Conservation (phyloP, 768 basidiomycete species). For the Fomitopsis pulvina region DNA sequence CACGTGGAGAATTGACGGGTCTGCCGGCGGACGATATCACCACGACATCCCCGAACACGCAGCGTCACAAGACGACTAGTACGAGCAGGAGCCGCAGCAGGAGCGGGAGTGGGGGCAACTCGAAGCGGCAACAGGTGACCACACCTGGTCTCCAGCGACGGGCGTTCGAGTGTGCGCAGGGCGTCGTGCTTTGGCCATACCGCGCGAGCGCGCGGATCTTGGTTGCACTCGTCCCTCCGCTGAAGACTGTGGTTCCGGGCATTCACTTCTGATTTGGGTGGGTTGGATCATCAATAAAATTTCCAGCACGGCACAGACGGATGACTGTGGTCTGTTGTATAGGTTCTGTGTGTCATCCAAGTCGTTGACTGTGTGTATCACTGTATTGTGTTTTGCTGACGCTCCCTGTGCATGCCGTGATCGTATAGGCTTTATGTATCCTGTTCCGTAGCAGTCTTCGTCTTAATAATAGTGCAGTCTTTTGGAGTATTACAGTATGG, state of each 20-base stretch:
- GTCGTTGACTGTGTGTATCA: neutral
- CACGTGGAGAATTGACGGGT: neutral
- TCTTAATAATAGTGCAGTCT: neutral
- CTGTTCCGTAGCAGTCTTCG: neutral
- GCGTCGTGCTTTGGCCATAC: constrained; percentile 19
- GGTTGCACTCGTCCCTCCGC: constrained; percentile 12
- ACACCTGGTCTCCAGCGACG: constrained; percentile 5
- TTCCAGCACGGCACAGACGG: neutral
- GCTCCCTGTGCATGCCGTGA: neutral
- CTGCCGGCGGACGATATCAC: neutral
- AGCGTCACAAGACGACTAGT: neutral
- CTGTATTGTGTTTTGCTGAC: neutral
- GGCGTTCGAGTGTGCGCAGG: constrained; percentile 12
- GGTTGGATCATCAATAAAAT: neutral
- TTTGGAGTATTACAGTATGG: too few relatives aligned
- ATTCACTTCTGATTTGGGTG: neutral
- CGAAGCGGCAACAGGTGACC: neutral
- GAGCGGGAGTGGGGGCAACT: constrained; percentile 6
- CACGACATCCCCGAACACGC: neutral
- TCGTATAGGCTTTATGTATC: too few relatives aligned
- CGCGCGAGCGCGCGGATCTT: constrained; percentile 12
- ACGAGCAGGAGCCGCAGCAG: constrained; percentile 10
- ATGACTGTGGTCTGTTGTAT: neutral
- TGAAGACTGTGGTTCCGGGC: neutral
- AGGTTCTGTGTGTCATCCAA: neutral